phyloP scores from a whole-genome alignment of 805 yeast species.

The Dipodascus albidus region DNA sequence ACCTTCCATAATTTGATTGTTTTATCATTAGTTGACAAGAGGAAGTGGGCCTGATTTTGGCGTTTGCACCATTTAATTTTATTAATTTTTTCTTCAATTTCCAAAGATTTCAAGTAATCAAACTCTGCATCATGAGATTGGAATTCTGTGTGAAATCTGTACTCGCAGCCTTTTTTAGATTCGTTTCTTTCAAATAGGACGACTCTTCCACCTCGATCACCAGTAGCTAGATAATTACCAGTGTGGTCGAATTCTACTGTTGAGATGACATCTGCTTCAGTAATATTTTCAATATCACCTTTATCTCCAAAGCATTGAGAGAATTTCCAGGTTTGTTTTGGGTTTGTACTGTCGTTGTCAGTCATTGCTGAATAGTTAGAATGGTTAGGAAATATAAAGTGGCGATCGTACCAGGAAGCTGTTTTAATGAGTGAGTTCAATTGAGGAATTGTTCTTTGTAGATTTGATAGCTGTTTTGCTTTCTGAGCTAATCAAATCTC shows the following conservation, averaged over 20 bases:
- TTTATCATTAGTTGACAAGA: slow-evolving; percentile 89
- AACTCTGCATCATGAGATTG: slow-evolving; percentile 98
- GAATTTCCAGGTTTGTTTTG: slow-evolving; percentile 56
- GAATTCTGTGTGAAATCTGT: slow-evolving; percentile 90
- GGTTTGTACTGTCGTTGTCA: slow-evolving; percentile 17
- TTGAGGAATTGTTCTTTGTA: not conserved
- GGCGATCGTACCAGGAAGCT: not conserved
- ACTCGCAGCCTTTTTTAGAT: slow-evolving; percentile 69
- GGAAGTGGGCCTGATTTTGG: slow-evolving; percentile 79
- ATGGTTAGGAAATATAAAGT: not conserved
- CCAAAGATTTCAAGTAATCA: slow-evolving; percentile 89
- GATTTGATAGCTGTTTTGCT: not conserved
- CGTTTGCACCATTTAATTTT: slow-evolving; percentile 93
- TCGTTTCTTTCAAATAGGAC: slow-evolving; percentile 88
- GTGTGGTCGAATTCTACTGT: slow-evolving; percentile 93
- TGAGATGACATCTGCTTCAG: slow-evolving; percentile 94
- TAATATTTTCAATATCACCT: slow-evolving; percentile 89
- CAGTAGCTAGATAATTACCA: slow-evolving; percentile 94
- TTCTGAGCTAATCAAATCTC: no score
- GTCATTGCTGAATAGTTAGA: slow-evolving; percentile 3
- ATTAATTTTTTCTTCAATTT: slow-evolving; percentile 96
- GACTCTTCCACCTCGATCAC: slow-evolving; percentile 97
- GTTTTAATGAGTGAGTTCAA: not conserved
- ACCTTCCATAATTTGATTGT: slow-evolving; percentile 98
- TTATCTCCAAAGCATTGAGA: slow-evolving; percentile 98